Evolutionary conservation across 2,329 filamentous ascomycete species (phyloP), one percentile per base, ranked within the genome.

Genomic region (Parafenestella ontariensis): DNA sequence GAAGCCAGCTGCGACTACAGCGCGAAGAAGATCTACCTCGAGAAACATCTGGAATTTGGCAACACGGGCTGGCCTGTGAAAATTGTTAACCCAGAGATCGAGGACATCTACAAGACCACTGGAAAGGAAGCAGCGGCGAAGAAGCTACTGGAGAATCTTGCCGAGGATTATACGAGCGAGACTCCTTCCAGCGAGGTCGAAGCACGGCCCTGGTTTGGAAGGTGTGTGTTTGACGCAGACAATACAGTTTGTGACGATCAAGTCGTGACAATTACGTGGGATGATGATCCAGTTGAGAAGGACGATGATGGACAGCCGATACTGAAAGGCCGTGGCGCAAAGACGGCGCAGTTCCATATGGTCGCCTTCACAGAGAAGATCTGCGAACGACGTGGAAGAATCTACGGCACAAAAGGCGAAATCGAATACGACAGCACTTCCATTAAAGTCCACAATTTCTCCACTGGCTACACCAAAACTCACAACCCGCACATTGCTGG

Each of bases 191-290:
- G 75, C 6, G 74, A 80, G n/a, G 78, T 87, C 4, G 78, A 82
- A 44, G 66, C 69, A 10, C 74, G 84, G 4, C 77, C 82, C 1
- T 88, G 92, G 92, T 98, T 92, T 70, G 95, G 95, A 0, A 87
- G 94, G n/a, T 99, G 95, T 71, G 95, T 98, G 1, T 98, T 88
- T 77, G 95, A 97, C 72, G 82, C 88, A 4, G 92, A 96, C 77
- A 99, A 98, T 76, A 88, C 96, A 68, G 95, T 98, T 37, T 91
- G 88, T 68, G 95, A 99, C 73, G 92, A 98, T 68, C 94, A 98
- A 74, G 84, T 89, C 23, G 95, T 98, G 18, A 94, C 90, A 0
- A 86, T 98, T 47, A 87, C 85, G 3, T 98, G 94, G 92, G 89
- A 92, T 11, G 91, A 96, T 40, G 87, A 90, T 55, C 78, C 78